Base-by-base conservation (phyloP, 2,329 filamentous ascomycete species). In the Akanthomyces lecanii region DNA sequence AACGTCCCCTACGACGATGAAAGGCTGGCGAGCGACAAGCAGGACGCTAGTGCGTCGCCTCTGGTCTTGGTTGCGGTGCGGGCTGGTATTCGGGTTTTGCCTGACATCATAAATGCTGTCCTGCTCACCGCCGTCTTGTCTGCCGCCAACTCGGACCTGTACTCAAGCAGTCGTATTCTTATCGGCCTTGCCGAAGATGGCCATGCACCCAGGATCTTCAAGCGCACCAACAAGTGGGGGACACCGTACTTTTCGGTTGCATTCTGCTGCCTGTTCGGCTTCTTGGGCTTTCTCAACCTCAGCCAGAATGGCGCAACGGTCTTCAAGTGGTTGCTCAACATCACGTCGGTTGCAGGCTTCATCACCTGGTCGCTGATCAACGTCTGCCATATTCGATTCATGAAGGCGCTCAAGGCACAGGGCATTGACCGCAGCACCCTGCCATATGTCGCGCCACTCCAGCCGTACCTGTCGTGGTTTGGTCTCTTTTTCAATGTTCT, bases 91-190 rank as follows among this genome's bases (percentile, higher is more conserved):
- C 76, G 78, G 8, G 82, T 84, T 4, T 82, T 91, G 4, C 83
- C 86, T 6, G 78, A 85, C 68, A 87, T 93, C 71, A 87, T 94
- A 79, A 94, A 94, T 74, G 89, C 86, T 18, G 86, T 92, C 8
- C 84, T 94, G 11, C 79, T 94, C 25, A 91, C 89, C 0, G 90
- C 89, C 3, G 90, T 92, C 8, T 85, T 92, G 68, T 91, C 89
- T 0, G 90, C 90, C 6, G 90, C 89, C 64, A 91, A 90, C 76
- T 89, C 89, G 16, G 90, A 90, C 75, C 82, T 92, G 64, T 91
- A 90, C 77, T 89, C 88, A 48, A 86, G 85, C 64, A 88, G 84
- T 63, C 86, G 89, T 28, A 87, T 89, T 47, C 79, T 91, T 42
- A 81, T 90, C 66, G 86, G 84, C 11, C 79, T 91, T 14, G 86